These are phyloP conservation scores for Geranomyces variabilis DNA, from an alignment of 192 early-diverging fungal species.

Conservation along the genomic window DNA sequence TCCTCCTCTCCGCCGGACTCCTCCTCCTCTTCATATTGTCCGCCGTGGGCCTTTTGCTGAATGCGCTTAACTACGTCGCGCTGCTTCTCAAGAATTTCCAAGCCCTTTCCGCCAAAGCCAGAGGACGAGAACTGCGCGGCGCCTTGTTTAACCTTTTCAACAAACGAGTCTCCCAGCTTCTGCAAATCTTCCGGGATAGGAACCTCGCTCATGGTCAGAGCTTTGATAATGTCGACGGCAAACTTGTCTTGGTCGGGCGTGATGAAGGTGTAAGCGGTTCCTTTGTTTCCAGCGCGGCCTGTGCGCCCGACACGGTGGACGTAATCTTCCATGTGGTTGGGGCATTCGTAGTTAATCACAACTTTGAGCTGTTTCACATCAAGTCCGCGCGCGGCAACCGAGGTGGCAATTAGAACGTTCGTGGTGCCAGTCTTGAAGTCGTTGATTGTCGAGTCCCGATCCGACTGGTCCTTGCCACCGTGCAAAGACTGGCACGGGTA, in stretches of 20 bases:
- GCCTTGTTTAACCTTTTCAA: slow-evolving; percentile 78
- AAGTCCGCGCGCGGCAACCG: slow-evolving; percentile 92
- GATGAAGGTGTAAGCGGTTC: slow-evolving; percentile 95
- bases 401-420: slow-evolving; percentile 93
- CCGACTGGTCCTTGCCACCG: slow-evolving; percentile 84
- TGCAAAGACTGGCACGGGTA: slow-evolving; percentile 93
- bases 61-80: slow-evolving; percentile 87
- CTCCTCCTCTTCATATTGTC: slow-evolving; percentile 64
- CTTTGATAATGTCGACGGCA: slow-evolving; percentile 83
- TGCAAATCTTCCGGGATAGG: slow-evolving; percentile 78
- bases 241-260: slow-evolving; percentile 92
- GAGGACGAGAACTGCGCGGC: slow-evolving; percentile 67
- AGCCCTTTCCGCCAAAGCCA: slow-evolving; percentile 96
- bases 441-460: slow-evolving; percentile 81
- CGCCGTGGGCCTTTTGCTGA: slow-evolving; percentile 82
- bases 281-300: slow-evolving; percentile 96
- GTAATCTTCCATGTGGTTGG: slow-evolving; percentile 99
- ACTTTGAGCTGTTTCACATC: slow-evolving; percentile 92
- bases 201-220: slow-evolving; percentile 75
- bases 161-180: slow-evolving; percentile 75
- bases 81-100: slow-evolving; percentile 92
- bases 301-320: slow-evolving; percentile 98
- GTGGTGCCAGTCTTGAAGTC: slow-evolving; percentile 93
- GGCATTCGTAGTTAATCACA: slow-evolving; percentile 96
- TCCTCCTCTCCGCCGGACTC: slow-evolving; percentile 67